phyloP scores from a whole-genome alignment of 768 basidiomycete species.

The Agrocybe pediades region DNA sequence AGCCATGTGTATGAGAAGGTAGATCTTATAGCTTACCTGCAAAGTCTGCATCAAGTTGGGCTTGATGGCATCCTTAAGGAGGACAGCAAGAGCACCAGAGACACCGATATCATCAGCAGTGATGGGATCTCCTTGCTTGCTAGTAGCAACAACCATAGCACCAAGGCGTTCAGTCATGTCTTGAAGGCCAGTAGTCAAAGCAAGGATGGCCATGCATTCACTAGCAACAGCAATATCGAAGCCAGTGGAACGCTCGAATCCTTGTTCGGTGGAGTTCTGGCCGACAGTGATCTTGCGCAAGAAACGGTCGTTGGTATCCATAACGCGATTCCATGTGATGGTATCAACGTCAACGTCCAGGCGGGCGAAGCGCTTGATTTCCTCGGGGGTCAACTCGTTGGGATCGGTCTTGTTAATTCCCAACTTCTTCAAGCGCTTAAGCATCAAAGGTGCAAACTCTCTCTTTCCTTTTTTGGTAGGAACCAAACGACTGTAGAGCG shows the following conservation, averaged over 20 bases:
- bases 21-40: conserved; percentile 51
- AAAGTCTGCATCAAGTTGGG: conserved; percentile 99
- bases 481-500: conserved; percentile 88
- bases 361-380: conserved; percentile 86
- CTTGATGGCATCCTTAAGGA: conserved; percentile 99
- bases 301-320: conserved; percentile 97
- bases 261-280: conserved; percentile 87
- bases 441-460: conserved; percentile 94
- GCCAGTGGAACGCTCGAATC: conserved; percentile 84
- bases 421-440: conserved; percentile 92
- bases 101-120: conserved; percentile 97
- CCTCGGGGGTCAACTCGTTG: conserved; percentile 89
- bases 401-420: conserved; percentile 95
- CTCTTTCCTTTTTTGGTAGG: conserved; percentile 93
- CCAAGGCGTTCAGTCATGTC: conserved; percentile 95
- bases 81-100: conserved; percentile 91
- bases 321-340: conserved; percentile 97
- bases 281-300: conserved; percentile 92
- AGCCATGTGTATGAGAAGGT: background rate
- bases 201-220: conserved; percentile 98
- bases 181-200: conserved; percentile 80
- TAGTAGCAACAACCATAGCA: conserved; percentile 95
- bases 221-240: conserved; percentile 98
- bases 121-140: conserved; percentile 87
- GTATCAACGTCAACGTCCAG: conserved; percentile 89